phyloP scores from a whole-genome alignment of 805 yeast species.

The Middelhovenomyces tepae region DNA sequence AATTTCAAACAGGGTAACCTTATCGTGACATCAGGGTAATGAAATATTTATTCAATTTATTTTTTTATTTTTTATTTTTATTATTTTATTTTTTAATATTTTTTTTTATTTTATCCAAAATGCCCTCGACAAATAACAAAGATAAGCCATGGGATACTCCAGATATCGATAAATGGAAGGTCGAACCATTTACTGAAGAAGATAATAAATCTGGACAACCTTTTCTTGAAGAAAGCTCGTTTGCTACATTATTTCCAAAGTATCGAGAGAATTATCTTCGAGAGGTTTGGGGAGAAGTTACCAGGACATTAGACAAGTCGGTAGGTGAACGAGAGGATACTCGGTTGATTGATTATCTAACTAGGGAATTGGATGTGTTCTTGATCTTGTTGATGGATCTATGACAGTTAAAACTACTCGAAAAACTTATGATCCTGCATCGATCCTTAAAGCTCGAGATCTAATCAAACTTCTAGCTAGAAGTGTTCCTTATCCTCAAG shows the following conservation, averaged over 20 bases:
- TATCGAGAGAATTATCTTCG: slow-evolving; percentile 87
- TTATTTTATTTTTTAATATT: slow-evolving; percentile 1
- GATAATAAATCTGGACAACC: slow-evolving; percentile 81
- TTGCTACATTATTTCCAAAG: slow-evolving; percentile 92
- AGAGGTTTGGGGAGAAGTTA: slow-evolving; percentile 89
- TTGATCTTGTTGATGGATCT: slow-evolving; percentile 91
- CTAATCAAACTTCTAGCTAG: slow-evolving; percentile 87
- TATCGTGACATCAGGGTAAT: too few species aligned
- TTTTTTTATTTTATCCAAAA: slow-evolving; percentile 23
- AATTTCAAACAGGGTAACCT: too few species aligned
- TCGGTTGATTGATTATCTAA: too few species aligned
- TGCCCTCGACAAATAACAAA: slow-evolving; percentile 89
- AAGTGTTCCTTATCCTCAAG: slow-evolving; percentile 96
- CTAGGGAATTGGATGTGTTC: slow-evolving; percentile 66
- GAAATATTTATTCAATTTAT: neutral
- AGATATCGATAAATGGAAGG: slow-evolving; percentile 87
- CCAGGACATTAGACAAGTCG: slow-evolving; percentile 65
- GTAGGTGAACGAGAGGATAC: too few species aligned
- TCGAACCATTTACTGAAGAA: slow-evolving; percentile 81
- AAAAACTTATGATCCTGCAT: slow-evolving; percentile 92
- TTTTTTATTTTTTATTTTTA: slow-evolving; percentile 2
- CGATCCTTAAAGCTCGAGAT: slow-evolving; percentile 89
- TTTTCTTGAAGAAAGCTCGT: slow-evolving; percentile 92
- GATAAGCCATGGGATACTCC: slow-evolving; percentile 98
- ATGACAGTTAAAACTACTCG: slow-evolving; percentile 96